phyloP scores from a whole-genome alignment of 345 rosid species.

The Populus deltoides region DNA sequence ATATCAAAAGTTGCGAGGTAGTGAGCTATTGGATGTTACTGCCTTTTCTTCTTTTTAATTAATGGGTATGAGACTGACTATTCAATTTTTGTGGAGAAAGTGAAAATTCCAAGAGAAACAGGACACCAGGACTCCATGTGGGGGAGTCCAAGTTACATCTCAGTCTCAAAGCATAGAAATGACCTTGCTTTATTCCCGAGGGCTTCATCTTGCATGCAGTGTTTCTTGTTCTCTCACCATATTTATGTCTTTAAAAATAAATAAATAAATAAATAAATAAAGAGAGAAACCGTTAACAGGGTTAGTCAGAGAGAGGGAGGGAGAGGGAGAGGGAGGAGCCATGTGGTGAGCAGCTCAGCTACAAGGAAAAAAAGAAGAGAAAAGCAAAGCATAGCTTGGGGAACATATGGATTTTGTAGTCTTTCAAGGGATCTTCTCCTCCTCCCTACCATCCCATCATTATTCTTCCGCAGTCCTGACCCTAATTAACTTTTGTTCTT shows the following conservation, averaged over 20 bases:
- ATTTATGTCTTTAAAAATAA: not conserved
- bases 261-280: not conserved
- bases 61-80: constrained; percentile 3
- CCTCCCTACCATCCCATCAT: constrained; percentile 41
- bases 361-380: constrained; percentile 9
- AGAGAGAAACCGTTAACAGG: constrained; percentile 20
- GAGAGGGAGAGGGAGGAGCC: constrained; percentile 18
- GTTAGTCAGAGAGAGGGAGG: constrained; percentile 1
- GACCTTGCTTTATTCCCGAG: constrained; percentile 47
- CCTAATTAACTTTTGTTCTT: constrained; percentile 3
- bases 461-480: constrained; percentile 34
- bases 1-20: not conserved
- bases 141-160: constrained; percentile 21
- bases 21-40: not conserved
- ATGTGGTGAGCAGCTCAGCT: constrained; percentile 64
- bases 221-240: constrained; percentile 18
- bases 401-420: constrained; percentile 78
- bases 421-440: constrained; percentile 75
- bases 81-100: constrained; percentile 18
- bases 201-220: constrained; percentile 3
- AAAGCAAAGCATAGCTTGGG: constrained; percentile 44
- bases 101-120: constrained; percentile 67
- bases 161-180: constrained; percentile 20
- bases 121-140: constrained; percentile 70
- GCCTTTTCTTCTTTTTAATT: not conserved